Conservation (phyloP, 2,329 filamentous ascomycete species). For the Botrytis medusae region DNA sequence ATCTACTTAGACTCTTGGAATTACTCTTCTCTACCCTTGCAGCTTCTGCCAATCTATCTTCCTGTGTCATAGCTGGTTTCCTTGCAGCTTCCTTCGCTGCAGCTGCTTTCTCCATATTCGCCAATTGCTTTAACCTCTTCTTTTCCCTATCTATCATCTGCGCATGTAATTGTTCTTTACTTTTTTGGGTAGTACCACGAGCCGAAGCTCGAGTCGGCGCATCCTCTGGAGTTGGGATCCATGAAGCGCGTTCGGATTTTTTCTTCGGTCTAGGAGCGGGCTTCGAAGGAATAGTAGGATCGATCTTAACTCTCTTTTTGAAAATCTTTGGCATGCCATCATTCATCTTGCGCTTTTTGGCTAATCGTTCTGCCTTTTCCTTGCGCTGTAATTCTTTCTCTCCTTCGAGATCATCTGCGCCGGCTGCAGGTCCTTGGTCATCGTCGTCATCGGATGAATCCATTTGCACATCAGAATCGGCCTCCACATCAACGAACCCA, state of each 20-base stretch:
- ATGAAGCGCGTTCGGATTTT: slow-evolving; percentile 69
- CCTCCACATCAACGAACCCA: slow-evolving; percentile 67
- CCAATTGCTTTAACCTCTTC: slow-evolving; percentile 68
- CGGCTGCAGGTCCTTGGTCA: slow-evolving; percentile 65
- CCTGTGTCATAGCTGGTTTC: slow-evolving; percentile 82
- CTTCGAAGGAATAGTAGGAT: slow-evolving; percentile 47
- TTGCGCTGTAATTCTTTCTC: slow-evolving; percentile 82
- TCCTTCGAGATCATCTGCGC: slow-evolving; percentile 67
- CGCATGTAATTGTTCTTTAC: slow-evolving; percentile 56
- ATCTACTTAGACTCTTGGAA: slow-evolving; percentile 84
- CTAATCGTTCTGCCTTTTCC: slow-evolving; percentile 65
- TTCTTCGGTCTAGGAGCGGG: slow-evolving; percentile 56
- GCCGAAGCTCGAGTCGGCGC: slow-evolving; percentile 62
- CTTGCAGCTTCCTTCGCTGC: slow-evolving; percentile 70
- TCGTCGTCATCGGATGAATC: slow-evolving; percentile 84
- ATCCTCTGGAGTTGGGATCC: slow-evolving; percentile 64
- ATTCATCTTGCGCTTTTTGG: slow-evolving; percentile 79
- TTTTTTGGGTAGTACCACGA: slow-evolving; percentile 62
- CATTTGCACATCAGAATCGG: slow-evolving; percentile 75
- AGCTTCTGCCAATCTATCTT: slow-evolving; percentile 78
- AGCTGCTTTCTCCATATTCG: slow-evolving; percentile 58
- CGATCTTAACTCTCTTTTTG: slow-evolving; percentile 75
- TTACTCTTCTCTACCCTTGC: slow-evolving; percentile 82
- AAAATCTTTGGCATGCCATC: slow-evolving; percentile 70
- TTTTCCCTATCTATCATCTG: slow-evolving; percentile 74